A percentile compares a stretch with the other conserved stretches of the same genome.
Evolutionary conservation across 495 filamentous ascomycete species (phyloP).

Genomic region (Baudoinia panamericana): DNA sequence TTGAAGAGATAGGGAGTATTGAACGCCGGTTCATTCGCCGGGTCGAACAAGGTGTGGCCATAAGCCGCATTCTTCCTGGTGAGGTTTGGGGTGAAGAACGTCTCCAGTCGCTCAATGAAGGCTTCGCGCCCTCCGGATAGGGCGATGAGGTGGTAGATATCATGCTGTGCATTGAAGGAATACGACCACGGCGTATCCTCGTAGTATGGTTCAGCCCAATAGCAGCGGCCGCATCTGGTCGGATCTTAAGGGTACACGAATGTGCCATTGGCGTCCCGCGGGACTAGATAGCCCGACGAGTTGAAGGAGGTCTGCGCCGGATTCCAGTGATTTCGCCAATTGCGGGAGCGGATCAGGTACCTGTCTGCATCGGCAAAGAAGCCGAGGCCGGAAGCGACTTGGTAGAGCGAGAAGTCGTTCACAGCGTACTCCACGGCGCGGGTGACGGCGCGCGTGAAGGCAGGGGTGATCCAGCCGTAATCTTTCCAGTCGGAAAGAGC

Average conservation of each 20-base stretch:
- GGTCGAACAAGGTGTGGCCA: slow-evolving; percentile 51
- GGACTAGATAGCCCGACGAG: slow-evolving; percentile 54
- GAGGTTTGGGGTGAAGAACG: slow-evolving; percentile 44
- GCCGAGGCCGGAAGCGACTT: slow-evolving; percentile 45
- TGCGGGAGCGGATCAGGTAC: slow-evolving; percentile 50
- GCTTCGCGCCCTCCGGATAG: slow-evolving; percentile 42
- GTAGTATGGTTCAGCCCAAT: slow-evolving; percentile 53
- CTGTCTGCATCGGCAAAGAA: slow-evolving; percentile 40
- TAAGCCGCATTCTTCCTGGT: slow-evolving; percentile 27
- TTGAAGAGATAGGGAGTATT: slow-evolving; percentile 59
- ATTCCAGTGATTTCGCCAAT: slow-evolving; percentile 68
- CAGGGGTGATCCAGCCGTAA: slow-evolving; percentile 52
- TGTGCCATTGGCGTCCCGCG: slow-evolving; percentile 38
- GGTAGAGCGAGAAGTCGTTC: slow-evolving; percentile 55
- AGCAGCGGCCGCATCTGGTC: slow-evolving; percentile 51
- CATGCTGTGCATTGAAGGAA: slow-evolving; percentile 55
- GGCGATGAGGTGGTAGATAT: slow-evolving; percentile 46
- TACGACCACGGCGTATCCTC: slow-evolving; percentile 58
- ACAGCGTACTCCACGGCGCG: slow-evolving; percentile 51
- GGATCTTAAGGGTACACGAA: slow-evolving; percentile 47
- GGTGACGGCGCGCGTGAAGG: slow-evolving; percentile 47
- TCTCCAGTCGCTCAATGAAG: slow-evolving; percentile 52
- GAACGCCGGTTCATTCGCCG: slow-evolving; percentile 59
- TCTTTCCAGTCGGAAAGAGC: slow-evolving; percentile 57
- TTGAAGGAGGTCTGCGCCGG: slow-evolving; percentile 37